Evolutionary conservation across 371 early-diverging fungal species (phyloP).

Genomic region (Entomophthora muscae): DNA sequence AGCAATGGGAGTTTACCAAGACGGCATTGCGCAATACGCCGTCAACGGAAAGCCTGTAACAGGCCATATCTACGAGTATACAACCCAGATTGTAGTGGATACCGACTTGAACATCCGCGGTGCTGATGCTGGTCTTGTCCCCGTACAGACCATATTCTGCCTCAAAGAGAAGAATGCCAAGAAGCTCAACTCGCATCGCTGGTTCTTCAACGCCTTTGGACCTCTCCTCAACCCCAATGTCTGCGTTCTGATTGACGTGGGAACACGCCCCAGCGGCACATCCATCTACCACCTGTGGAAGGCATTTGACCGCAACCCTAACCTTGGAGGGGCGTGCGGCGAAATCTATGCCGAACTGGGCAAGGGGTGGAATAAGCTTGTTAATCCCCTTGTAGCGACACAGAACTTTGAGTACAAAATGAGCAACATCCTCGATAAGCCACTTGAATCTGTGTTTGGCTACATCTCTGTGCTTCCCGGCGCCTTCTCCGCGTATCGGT

Average conservation of each 20-base stretch:
- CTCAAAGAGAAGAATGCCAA: conserved; percentile 74
- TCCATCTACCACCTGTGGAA: conserved; percentile 53
- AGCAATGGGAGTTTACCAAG: conserved; percentile 49
- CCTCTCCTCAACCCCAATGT: conserved; percentile 44
- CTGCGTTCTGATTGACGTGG: conserved; percentile 57
- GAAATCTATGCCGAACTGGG: conserved; percentile 45
- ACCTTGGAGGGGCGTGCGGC: conserved; percentile 64
- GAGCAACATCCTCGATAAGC: conserved; percentile 70
- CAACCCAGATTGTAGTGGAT: conserved; percentile 43
- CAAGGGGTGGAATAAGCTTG: conserved; percentile 23
- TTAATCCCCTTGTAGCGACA: conserved; percentile 59
- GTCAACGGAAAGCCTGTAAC: conserved; percentile 33
- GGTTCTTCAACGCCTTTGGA: conserved; percentile 71
- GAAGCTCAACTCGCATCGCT: conserved; percentile 75
- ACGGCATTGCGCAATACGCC: conserved; percentile 44
- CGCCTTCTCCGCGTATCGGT: conserved; percentile 52
- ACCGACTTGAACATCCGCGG: conserved; percentile 25
- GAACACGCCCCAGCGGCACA: conserved; percentile 35
- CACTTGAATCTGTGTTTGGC: conserved; percentile 62
- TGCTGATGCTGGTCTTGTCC: conserved; percentile 31
- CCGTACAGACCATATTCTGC: conserved; percentile 63
- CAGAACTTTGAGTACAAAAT: conserved; percentile 78
- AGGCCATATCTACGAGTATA: conserved; percentile 71
- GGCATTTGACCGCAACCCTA: conserved; percentile 32
- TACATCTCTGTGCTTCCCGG: conserved; percentile 68